Conservation (phyloP, 2,329 filamentous ascomycete genomes). For the Claviceps citrina region DNA sequence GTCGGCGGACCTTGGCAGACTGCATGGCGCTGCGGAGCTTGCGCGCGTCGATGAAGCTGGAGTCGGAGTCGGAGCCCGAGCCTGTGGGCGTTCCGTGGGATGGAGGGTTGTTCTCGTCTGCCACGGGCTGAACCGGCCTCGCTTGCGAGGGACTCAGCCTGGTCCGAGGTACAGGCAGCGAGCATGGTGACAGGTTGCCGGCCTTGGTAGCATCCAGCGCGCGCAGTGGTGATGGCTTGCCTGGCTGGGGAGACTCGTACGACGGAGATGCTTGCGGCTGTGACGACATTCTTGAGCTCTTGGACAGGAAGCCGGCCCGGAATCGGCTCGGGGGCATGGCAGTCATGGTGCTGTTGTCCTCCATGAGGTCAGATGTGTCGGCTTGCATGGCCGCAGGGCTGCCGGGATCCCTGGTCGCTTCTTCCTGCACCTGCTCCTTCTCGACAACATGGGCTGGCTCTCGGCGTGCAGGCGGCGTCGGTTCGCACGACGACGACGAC, state of each 20-base stretch:
- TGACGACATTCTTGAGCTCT: constrained; percentile 25
- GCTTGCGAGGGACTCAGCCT: constrained; percentile 9
- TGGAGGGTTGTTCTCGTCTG: constrained; percentile 38
- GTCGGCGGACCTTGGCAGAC: constrained; percentile 29
- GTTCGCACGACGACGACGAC: constrained; percentile 12
- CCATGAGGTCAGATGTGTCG: constrained; percentile 27
- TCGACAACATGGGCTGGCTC: constrained; percentile 10
- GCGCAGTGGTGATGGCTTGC: constrained; percentile 31
- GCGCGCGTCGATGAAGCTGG: constrained; percentile 32
- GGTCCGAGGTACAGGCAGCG: constrained; percentile 13
- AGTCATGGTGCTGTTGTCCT: constrained; percentile 17
- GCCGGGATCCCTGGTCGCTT: constrained; percentile 35
- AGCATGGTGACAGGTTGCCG: constrained; percentile 34
- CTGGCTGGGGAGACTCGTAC: constrained; percentile 22
- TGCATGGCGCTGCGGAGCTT: constrained; percentile 42
- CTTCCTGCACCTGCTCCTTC: constrained; percentile 11
- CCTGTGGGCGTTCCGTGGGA: constrained; percentile 19
- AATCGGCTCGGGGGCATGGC: constrained; percentile 49
- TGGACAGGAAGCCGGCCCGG: constrained; percentile 72
- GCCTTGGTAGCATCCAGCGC: constrained; percentile 33
- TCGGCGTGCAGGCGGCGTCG: constrained; percentile 19
- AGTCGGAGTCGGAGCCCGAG: constrained; percentile 34
- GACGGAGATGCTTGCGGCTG: constrained; percentile 45
- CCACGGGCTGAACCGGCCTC: constrained; percentile 18
- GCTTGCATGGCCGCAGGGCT: constrained; percentile 27